These are phyloP conservation scores for Alternaria sp. DNA, from an alignment of 2,329 filamentous ascomycete species.

Conservation along the genomic window DNA sequence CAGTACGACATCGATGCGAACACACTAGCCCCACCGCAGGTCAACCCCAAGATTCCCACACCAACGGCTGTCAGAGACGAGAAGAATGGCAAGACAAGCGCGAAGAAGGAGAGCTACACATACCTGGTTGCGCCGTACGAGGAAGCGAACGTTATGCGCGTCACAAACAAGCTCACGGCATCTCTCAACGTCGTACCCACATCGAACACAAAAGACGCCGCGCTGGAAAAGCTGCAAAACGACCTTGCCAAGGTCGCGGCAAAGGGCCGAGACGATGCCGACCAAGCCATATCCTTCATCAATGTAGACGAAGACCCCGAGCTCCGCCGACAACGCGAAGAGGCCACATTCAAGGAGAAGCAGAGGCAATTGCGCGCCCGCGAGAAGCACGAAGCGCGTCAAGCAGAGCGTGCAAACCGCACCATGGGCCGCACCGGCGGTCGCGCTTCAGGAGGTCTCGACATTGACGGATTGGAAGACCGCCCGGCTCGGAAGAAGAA, in stretches of 20 bases:
- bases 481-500: constrained; percentile 37
- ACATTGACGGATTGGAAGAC: constrained; percentile 65
- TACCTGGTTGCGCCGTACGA: constrained; percentile 77
- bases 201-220: constrained; percentile 72
- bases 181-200: constrained; percentile 73
- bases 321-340: constrained; percentile 74
- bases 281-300: constrained; percentile 68
- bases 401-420: constrained; percentile 63
- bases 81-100: constrained; percentile 20
- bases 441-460: constrained; percentile 64
- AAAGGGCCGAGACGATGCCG: constrained; percentile 53
- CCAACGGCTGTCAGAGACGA: constrained; percentile 47
- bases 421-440: constrained; percentile 57
- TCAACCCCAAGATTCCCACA: constrained; percentile 57
- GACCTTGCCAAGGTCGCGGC: constrained; percentile 69
- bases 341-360: constrained; percentile 76
- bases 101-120: constrained; percentile 72
- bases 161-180: constrained; percentile 77
- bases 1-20: constrained; percentile 79
- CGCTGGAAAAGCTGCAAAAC: constrained; percentile 70
- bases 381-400: constrained; percentile 70
- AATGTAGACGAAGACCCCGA: constrained; percentile 76
- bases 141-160: constrained; percentile 70
- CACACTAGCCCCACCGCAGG: constrained; percentile 67
- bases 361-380: constrained; percentile 66